These are phyloP conservation scores for Pseudocercospora musae DNA, from an alignment of 2,329 filamentous ascomycete genomes.

Conservation along the genomic window DNA sequence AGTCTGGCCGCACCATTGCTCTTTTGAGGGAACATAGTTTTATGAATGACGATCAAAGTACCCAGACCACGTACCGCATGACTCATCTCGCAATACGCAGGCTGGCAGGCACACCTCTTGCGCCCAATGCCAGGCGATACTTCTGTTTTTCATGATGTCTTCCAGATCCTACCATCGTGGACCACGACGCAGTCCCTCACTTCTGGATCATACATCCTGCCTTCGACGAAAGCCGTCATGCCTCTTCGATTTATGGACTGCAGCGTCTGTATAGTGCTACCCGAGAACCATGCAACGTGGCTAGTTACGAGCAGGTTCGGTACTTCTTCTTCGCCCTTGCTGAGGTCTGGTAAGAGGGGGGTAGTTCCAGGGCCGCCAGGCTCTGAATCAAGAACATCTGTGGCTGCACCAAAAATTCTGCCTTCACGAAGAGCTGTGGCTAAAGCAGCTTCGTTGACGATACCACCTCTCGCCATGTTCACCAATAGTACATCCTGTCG, in stretches of 20 bases:
- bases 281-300: constrained; percentile 23
- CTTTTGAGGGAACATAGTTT: no score
- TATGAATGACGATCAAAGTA: no score
- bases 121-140: no score
- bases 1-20: no score
- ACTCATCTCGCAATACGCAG: neutral
- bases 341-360: constrained; percentile 20
- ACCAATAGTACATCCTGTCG: constrained; percentile 19
- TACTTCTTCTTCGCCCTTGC: constrained; percentile 19
- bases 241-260: constrained; percentile 21
- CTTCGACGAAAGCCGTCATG: constrained; percentile 23
- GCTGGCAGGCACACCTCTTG: neutral
- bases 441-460: constrained; percentile 23
- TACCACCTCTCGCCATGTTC: constrained; percentile 22
- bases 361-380: constrained; percentile 19
- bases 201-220: constrained; percentile 22
- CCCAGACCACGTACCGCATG: neutral
- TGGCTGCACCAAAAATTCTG: constrained; percentile 22
- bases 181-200: constrained; percentile 20
- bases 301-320: constrained; percentile 21
- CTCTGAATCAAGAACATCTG: constrained; percentile 24
- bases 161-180: constrained; percentile 24
- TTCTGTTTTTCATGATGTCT: no score
- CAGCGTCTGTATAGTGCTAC: constrained; percentile 17
- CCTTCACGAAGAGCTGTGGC: constrained; percentile 20